Evolutionary conservation across 2,329 filamentous ascomycete genomes (phyloP).

Genomic region (Trichoderma sp.): DNA sequence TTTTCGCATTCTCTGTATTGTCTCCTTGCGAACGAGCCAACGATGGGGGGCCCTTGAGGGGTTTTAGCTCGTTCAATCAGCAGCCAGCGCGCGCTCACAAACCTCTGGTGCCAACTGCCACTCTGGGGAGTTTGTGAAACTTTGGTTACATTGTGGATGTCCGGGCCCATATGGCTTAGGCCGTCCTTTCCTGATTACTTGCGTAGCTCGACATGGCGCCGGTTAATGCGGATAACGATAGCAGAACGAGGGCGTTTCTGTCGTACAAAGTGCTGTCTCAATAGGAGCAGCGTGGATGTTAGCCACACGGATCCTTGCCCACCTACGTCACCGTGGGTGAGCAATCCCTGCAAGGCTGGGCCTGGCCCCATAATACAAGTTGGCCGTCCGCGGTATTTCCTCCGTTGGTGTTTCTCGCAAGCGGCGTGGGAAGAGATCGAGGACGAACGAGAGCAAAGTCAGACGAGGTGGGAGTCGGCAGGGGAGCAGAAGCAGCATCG

Average conservation of each 20-base stretch:
- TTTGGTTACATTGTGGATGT: constrained; percentile 18
- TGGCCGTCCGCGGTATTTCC: constrained; percentile 10
- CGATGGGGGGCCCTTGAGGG: constrained; percentile 5
- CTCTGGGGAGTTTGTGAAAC: constrained; percentile 15
- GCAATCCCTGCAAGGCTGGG: constrained; percentile 12
- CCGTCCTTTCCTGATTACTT: neutral
- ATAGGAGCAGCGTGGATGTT: constrained; percentile 16
- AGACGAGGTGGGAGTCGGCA: neutral
- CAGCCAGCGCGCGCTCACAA: neutral
- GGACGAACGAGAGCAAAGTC: neutral
- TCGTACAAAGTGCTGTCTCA: neutral
- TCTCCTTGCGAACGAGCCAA: neutral
- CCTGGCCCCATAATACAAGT: neutral
- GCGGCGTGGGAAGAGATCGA: neutral
- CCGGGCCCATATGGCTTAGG: constrained; percentile 10
- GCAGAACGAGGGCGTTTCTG: constrained; percentile 10
- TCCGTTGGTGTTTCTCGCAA: neutral
- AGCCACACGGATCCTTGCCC: constrained; percentile 15
- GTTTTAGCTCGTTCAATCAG: neutral
- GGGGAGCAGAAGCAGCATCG: neutral
- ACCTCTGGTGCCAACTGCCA: neutral
- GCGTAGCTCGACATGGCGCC: constrained; percentile 4
- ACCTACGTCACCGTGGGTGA: constrained; percentile 19
- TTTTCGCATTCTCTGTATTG: neutral
- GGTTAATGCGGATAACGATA: constrained; percentile 11